Evolutionary conservation across 768 basidiomycete species (phyloP).

Genomic region (Pleurotus pulmonarius): DNA sequence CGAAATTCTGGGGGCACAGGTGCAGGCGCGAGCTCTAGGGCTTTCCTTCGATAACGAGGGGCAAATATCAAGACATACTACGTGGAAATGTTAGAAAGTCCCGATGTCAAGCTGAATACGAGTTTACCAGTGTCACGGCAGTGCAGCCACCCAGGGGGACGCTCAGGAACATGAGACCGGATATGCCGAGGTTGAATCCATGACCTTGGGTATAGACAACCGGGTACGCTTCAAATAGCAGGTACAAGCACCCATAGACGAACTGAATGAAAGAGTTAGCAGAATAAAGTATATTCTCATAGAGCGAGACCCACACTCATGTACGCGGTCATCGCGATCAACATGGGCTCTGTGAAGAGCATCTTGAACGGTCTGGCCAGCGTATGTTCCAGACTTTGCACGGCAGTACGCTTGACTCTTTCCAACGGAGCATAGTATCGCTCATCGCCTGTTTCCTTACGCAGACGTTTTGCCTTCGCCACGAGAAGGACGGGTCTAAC

Average conservation of each 20-base stretch:
- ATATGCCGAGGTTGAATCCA: constrained; percentile 46
- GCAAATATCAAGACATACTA: constrained; percentile 48
- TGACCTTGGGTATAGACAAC: constrained; percentile 54
- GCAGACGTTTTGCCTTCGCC: constrained; percentile 42
- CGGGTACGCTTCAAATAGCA: constrained; percentile 60
- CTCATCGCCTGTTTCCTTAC: constrained; percentile 49
- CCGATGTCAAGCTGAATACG: not conserved
- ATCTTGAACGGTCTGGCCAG: constrained; percentile 60
- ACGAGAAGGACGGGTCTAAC: constrained; percentile 54
- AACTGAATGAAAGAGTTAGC: constrained; percentile 32
- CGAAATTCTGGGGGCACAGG: constrained; percentile 61
- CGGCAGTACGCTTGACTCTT: constrained; percentile 29
- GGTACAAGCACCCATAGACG: constrained; percentile 59
- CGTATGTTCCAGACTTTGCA: constrained; percentile 39
- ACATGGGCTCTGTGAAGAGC: constrained; percentile 61
- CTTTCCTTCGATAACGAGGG: constrained; percentile 42
- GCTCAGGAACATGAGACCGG: constrained; percentile 60
- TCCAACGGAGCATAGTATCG: constrained; percentile 53
- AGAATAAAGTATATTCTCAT: not conserved
- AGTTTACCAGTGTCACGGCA: constrained; percentile 39
- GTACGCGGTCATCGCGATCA: constrained; percentile 60
- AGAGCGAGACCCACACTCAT: constrained; percentile 41
- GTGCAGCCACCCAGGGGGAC: constrained; percentile 48
- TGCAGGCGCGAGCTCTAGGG: constrained; percentile 38
- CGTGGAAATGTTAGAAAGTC: not conserved